phyloP scores from a whole-genome alignment of 2,329 filamentous ascomycete genomes.

The Ophioceras dolichostomum region DNA sequence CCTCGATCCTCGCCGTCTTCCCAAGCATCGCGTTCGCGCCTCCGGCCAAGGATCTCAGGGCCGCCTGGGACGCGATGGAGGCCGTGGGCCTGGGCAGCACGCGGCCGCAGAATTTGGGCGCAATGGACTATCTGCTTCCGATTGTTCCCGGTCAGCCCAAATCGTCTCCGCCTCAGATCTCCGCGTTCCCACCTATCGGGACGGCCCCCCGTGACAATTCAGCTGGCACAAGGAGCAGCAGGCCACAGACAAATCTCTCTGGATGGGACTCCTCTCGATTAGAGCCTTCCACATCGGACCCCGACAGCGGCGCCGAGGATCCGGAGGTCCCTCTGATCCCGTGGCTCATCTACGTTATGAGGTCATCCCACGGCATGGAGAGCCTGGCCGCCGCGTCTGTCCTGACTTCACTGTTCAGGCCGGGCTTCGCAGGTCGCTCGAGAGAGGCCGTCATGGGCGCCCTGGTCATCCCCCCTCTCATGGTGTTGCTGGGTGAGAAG shows the following conservation, averaged over 20 bases:
- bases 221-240: conserved; percentile 9
- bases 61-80: conserved; percentile 40
- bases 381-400: conserved; percentile 58
- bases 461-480: conserved; percentile 57
- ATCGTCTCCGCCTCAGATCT: conserved; percentile 17
- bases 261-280: conserved; percentile 20
- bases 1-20: conserved; percentile 57
- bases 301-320: conserved; percentile 32
- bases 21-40: conserved; percentile 42
- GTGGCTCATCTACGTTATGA: conserved; percentile 56
- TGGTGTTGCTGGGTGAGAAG: conserved; percentile 42
- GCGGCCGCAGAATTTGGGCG: conserved; percentile 33
- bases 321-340: conserved; percentile 60
- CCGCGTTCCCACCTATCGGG: conserved; percentile 42
- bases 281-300: too few species aligned
- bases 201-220: conserved; percentile 24
- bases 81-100: conserved; percentile 35
- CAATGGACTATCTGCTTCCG: conserved; percentile 56
- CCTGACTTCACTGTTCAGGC: conserved; percentile 56
- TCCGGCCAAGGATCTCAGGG: conserved; percentile 31
- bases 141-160: conserved; percentile 30
- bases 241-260: conserved; percentile 13
- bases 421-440: conserved; percentile 50
- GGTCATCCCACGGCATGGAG: conserved; percentile 43
- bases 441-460: conserved; percentile 53